Evolutionary conservation across 2,329 filamentous ascomycete genomes (phyloP).

Genomic region (Fusarium verticillioides): DNA sequence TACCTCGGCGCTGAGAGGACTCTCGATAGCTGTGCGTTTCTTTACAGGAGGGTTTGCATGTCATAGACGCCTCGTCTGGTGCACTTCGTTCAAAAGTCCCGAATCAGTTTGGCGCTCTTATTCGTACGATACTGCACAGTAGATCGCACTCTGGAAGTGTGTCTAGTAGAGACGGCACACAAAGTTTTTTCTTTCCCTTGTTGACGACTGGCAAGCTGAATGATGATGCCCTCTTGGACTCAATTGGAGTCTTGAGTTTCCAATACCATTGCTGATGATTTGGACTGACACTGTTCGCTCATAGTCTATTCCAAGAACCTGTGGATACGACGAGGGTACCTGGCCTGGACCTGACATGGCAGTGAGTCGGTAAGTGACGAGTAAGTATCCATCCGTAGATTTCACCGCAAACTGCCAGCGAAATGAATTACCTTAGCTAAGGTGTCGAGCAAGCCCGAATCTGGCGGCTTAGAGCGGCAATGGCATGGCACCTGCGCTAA

Average conservation of each 20-base stretch:
- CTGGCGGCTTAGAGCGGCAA: conserved; percentile 47
- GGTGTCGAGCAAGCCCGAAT: conserved; percentile 22
- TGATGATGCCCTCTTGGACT: conserved; percentile 3
- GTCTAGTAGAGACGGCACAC: conserved; percentile 5
- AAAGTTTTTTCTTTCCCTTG: conserved; percentile 17
- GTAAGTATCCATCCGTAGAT: conserved; percentile 16
- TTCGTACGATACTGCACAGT: conserved; percentile 20
- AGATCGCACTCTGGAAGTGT: conserved; percentile 23
- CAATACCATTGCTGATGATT: neutral
- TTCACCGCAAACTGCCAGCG: conserved; percentile 36
- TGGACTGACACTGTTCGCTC: neutral
- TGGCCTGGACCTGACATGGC: conserved; percentile 16
- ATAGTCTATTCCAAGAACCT: conserved; percentile 7
- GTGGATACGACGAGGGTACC: conserved; percentile 43
- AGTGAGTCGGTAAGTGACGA: conserved; percentile 37
- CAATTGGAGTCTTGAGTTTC: conserved; percentile 1
- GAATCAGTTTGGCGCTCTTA: conserved; percentile 19
- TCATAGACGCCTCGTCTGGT: conserved; percentile 28
- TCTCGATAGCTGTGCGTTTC: conserved; percentile 30
- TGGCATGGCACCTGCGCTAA: conserved; percentile 44
- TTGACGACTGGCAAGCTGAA: conserved; percentile 15
- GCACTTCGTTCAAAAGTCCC: conserved; percentile 26
- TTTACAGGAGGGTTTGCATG: conserved; percentile 36
- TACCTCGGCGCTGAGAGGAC: conserved; percentile 25
- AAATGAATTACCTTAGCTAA: conserved; percentile 12